These are phyloP conservation scores for Atkinsonella hypoxylon DNA, from an alignment of 2,329 filamentous ascomycete genomes.

Conservation along the genomic window DNA sequence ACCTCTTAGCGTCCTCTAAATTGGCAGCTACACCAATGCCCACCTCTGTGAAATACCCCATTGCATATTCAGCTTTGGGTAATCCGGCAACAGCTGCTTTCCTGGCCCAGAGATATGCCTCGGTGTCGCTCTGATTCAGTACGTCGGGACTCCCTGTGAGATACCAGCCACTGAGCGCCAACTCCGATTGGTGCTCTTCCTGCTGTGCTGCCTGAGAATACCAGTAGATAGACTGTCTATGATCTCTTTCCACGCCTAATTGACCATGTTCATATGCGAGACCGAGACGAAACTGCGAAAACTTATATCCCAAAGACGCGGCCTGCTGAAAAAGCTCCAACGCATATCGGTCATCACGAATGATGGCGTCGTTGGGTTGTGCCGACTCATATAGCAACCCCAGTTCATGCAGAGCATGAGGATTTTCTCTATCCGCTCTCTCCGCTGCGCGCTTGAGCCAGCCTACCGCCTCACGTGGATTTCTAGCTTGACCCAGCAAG, in stretches of 20 bases:
- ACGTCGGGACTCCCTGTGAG: conserved; percentile 82
- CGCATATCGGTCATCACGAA: conserved; percentile 73
- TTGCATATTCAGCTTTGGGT: conserved; percentile 92
- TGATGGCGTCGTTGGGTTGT: conserved; percentile 55
- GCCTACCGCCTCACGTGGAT: conserved; percentile 72
- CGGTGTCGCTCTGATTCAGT: conserved; percentile 81
- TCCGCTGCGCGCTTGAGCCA: conserved; percentile 94
- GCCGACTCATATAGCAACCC: conserved; percentile 54
- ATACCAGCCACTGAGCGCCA: conserved; percentile 84
- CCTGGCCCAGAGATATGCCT: conserved; percentile 92
- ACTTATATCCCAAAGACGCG: conserved; percentile 84
- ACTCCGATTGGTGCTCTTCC: conserved; percentile 86
- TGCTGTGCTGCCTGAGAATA: conserved; percentile 86
- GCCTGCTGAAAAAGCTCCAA: conserved; percentile 74
- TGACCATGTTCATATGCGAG: conserved; percentile 82
- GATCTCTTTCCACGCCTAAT: conserved; percentile 71
- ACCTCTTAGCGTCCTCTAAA: conserved; percentile 89
- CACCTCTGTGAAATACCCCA: conserved; percentile 93
- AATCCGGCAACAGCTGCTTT: conserved; percentile 83
- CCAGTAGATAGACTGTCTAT: conserved; percentile 80
- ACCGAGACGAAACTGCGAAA: conserved; percentile 82
- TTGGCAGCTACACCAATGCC: conserved; percentile 82
- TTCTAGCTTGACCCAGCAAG: conserved; percentile 73
- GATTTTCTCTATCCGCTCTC: conserved; percentile 76
- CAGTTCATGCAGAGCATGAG: conserved; percentile 88